phyloP scores from a whole-genome alignment of 2,329 filamentous ascomycete genomes.

The Aspergillus viridinutans region DNA sequence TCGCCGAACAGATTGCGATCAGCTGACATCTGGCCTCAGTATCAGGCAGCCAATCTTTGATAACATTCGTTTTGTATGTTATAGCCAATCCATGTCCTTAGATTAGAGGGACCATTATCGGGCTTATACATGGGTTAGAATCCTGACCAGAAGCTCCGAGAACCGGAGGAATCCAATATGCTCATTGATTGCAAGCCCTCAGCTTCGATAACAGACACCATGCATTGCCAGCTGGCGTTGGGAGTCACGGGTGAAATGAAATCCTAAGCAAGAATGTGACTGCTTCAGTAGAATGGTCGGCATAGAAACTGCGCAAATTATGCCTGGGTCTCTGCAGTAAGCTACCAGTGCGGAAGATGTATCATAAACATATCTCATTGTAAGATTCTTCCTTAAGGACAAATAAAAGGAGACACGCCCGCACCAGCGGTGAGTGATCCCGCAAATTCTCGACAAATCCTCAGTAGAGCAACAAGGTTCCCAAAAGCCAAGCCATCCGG shows the following conservation, averaged over 20 bases:
- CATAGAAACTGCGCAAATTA: neutral
- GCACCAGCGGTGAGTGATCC: neutral
- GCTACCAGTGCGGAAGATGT: neutral
- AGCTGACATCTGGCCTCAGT: constrained; percentile 1
- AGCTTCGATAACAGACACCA: neutral
- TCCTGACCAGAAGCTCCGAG: neutral
- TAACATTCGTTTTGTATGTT: neutral
- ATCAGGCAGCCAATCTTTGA: neutral
- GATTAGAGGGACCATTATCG: neutral
- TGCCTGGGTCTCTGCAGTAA: neutral
- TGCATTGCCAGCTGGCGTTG: neutral
- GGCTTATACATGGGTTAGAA: neutral
- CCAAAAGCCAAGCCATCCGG: neutral
- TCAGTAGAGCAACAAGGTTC: neutral
- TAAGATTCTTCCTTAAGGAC: neutral
- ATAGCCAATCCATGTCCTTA: neutral
- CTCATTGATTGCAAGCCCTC: neutral
- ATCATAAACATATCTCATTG: neutral
- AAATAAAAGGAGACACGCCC: neutral
- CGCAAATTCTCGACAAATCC: neutral
- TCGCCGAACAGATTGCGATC: neutral
- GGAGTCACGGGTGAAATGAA: neutral
- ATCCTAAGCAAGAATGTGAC: neutral
- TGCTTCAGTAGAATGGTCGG: too few species aligned
- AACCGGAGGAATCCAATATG: neutral